Evolutionary conservation across 306 rosid genomes (phyloP), one percentile per base, ranked within the genome.

Genomic region (Citrullus colocynthis): DNA sequence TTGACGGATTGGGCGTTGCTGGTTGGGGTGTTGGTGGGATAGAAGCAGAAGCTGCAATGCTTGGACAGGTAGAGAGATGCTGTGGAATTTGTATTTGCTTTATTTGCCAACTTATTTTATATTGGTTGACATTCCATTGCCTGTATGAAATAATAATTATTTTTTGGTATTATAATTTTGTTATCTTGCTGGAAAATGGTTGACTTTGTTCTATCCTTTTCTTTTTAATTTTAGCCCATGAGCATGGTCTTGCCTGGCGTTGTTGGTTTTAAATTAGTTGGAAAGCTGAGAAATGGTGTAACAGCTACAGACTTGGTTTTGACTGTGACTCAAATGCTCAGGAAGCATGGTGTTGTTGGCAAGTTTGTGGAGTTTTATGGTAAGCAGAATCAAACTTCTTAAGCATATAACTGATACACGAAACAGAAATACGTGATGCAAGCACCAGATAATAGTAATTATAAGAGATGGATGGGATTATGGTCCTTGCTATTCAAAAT

Each of bases 21-120:
- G 98, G 98, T 51, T 93, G 97, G 98, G 98, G 98, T 80, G 98
- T 93, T 79, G 98, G 98, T 71, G 98, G 98, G 66, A 93, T 91
- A 58, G 98, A 93, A 91, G 98, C 98, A 76, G 98, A 93, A 89
- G 98, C 98, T 75, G 76, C 94, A 51, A 93, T 93, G 98, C 98
- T 93, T 75, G 98, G 98, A 56, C 98, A 93, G 98, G 98, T 93
- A 82, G 24, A 39, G 78, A 54, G 16, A 67, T 69, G 52, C 11
- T 42, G 52, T 69, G 74, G 52, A 44, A 13, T 44, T 69, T 44
- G 34, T 20, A 67, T 41, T 67, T 41, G 16, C 34, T 67, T 42
- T n/a, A 64, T 15, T 64, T 64, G 13, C 71, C 41, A 16, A 6
- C n/a, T 62, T 64, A 13, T 62, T 6, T 62, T 64, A 79, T 44